Conservation (phyloP, 345 rosid genomes). For the Noccaea bulbosa region DNA sequence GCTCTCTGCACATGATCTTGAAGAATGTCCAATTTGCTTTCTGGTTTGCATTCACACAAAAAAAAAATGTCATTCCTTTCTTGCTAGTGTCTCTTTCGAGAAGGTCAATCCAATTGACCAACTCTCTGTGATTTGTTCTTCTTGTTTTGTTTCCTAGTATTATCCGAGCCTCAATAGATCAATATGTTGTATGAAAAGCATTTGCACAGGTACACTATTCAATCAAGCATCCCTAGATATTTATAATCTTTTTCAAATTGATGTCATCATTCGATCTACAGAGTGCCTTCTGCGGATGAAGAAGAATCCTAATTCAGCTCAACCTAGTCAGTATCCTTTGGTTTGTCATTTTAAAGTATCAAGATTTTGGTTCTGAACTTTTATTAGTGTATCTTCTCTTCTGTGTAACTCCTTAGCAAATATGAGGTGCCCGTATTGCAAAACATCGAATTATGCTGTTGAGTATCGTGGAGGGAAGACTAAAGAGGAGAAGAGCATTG, state of each 20-base stretch:
- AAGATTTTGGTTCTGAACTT: not conserved
- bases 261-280: no score
- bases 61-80: not conserved
- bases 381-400: not conserved
- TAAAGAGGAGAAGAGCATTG: slow-evolving; percentile 90
- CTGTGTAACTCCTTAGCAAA: slow-evolving; percentile 50
- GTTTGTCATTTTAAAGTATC: not conserved
- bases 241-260: not conserved
- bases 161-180: slow-evolving; percentile 95
- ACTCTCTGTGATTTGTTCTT: slow-evolving; percentile 1
- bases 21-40: slow-evolving; percentile 95
- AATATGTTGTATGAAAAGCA: slow-evolving; percentile 86
- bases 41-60: no score
- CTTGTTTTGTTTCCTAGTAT: slow-evolving; percentile 50
- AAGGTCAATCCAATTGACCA: not conserved
- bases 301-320: no score
- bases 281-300: no score
- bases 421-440: no score
- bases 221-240: slow-evolving; percentile 1
- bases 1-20: slow-evolving; percentile 56
- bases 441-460: slow-evolving; percentile 86
- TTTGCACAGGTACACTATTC: slow-evolving; percentile 74
- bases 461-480: slow-evolving; percentile 88
- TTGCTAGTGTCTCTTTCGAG: not conserved
- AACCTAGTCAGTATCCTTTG: slow-evolving; percentile 95